phyloP scores from a whole-genome alignment of 1,284 basidiomycete genomes.

The Xerocomus alliaceus region DNA sequence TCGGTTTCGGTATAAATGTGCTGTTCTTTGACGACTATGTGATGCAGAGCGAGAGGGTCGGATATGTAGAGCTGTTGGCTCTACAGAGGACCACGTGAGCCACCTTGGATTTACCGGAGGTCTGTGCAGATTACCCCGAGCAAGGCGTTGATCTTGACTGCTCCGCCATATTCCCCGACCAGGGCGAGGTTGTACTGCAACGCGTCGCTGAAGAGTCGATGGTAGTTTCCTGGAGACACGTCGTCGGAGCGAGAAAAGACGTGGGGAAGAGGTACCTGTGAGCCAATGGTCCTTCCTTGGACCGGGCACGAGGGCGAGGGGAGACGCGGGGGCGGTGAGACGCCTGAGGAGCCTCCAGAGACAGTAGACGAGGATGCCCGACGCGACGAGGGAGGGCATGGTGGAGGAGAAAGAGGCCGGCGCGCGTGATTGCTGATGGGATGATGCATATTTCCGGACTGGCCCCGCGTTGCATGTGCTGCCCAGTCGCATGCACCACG shows the following conservation, averaged over 20 bases:
- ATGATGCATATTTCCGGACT: too few relatives aligned
- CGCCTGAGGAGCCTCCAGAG: slow-evolving; percentile 26
- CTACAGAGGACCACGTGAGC: slow-evolving; percentile 35
- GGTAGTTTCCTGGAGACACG: slow-evolving; percentile 51
- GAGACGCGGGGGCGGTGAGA: slow-evolving; percentile 11
- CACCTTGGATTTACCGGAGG: not conserved
- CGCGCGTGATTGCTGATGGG: too few relatives aligned
- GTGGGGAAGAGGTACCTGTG: slow-evolving; percentile 40
- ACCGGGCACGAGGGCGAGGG: slow-evolving; percentile 28
- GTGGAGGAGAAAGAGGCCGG: too few relatives aligned
- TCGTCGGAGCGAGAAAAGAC: not conserved
- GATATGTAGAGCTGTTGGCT: slow-evolving; percentile 53
- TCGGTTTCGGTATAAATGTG: slow-evolving; percentile 58
- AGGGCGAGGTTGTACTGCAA: slow-evolving; percentile 54
- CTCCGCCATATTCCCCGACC: slow-evolving; percentile 53
- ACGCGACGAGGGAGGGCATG: slow-evolving; percentile 2
- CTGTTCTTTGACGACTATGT: slow-evolving; percentile 55
- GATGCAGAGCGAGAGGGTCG: slow-evolving; percentile 55
- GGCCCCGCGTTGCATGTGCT: too few relatives aligned
- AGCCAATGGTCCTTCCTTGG: slow-evolving; percentile 45
- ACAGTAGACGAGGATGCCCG: slow-evolving; percentile 12
- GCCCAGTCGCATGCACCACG: not conserved
- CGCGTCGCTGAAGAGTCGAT: slow-evolving; percentile 56
- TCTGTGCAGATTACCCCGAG: slow-evolving; percentile 50
- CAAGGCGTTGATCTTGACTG: slow-evolving; percentile 56